These are phyloP conservation scores for Pseudodiploospora longispora DNA, from an alignment of 2,329 filamentous ascomycete genomes.

Conservation along the genomic window DNA sequence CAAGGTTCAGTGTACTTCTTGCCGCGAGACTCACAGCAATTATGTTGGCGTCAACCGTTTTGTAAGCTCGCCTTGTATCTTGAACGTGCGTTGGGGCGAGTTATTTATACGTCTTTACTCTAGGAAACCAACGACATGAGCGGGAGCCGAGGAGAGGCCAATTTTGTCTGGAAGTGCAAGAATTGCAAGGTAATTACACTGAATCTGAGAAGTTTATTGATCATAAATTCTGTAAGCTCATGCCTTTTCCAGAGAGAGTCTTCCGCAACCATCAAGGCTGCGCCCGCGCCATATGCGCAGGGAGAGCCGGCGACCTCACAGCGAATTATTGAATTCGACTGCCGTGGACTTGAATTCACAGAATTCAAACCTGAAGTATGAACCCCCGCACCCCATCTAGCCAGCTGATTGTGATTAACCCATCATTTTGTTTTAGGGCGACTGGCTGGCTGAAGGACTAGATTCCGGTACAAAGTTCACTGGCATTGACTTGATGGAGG, in stretches of 20 bases:
- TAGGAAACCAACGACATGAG: slow-evolving; percentile 87
- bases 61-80: slow-evolving; percentile 43
- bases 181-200: slow-evolving; percentile 71
- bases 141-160: slow-evolving; percentile 88
- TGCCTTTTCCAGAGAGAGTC: slow-evolving; percentile 58
- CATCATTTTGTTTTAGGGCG: slow-evolving; percentile 49
- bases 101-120: slow-evolving; percentile 5
- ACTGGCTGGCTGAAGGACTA: slow-evolving; percentile 76
- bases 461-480: slow-evolving; percentile 79
- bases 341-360: slow-evolving; percentile 82
- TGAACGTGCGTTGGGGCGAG: neutral
- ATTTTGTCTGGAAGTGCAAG: slow-evolving; percentile 99
- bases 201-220: neutral
- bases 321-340: slow-evolving; percentile 86
- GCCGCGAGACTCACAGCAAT: slow-evolving; percentile 83
- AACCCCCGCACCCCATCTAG: neutral
- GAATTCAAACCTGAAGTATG: slow-evolving; percentile 83
- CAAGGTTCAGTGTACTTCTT: slow-evolving; percentile 97
- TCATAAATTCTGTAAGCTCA: neutral
- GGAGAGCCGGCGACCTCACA: slow-evolving; percentile 64
- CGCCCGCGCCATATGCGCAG: slow-evolving; percentile 64
- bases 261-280: slow-evolving; percentile 72
- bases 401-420: neutral
- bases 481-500: slow-evolving; percentile 73
- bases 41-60: slow-evolving; percentile 81